phyloP scores from a whole-genome alignment of 805 yeast genomes.

The Nakazawaea populi region DNA sequence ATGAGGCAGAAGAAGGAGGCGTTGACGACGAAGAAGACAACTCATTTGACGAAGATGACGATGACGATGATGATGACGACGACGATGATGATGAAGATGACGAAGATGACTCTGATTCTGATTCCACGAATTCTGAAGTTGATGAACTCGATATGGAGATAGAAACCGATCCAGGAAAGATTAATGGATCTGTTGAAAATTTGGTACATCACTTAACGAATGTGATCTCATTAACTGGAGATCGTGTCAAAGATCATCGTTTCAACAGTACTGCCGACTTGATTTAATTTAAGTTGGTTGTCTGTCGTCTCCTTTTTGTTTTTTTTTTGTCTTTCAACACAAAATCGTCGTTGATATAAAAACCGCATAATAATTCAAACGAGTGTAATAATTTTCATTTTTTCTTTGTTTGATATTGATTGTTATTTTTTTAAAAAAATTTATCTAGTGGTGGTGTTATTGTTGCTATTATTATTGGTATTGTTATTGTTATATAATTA shows the following conservation, averaged over 20 bases:
- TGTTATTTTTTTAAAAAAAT: too few relatives aligned
- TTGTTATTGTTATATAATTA: too few relatives aligned
- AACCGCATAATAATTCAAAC: too few relatives aligned
- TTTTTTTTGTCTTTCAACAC: conserved; percentile 6
- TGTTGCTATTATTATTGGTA: too few relatives aligned
- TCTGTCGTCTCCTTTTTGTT: conserved; percentile 15
- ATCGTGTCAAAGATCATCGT: conserved; percentile 5
- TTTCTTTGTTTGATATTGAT: too few relatives aligned
- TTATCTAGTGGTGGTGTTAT: too few relatives aligned
- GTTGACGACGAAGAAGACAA: conserved; percentile 25
- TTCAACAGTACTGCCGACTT: conserved; percentile 7
- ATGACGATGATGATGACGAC: conserved; percentile 14
- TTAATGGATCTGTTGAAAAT: not conserved
- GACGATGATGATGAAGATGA: conserved; percentile 14
- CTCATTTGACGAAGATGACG: conserved; percentile 10
- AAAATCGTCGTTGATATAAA: too few relatives aligned
- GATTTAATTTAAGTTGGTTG: conserved; percentile 14
- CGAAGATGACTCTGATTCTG: conserved; percentile 13
- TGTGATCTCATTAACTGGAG: conserved; percentile 1
- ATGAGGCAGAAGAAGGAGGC: conserved; percentile 32
- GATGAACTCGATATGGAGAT: conserved; percentile 10
- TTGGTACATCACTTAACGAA: not conserved
- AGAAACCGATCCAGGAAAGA: not conserved
- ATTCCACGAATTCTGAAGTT: conserved; percentile 7
- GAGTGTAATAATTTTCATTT: too few relatives aligned